Conservation (phyloP, 306 rosid species). For the Delonix regia region DNA sequence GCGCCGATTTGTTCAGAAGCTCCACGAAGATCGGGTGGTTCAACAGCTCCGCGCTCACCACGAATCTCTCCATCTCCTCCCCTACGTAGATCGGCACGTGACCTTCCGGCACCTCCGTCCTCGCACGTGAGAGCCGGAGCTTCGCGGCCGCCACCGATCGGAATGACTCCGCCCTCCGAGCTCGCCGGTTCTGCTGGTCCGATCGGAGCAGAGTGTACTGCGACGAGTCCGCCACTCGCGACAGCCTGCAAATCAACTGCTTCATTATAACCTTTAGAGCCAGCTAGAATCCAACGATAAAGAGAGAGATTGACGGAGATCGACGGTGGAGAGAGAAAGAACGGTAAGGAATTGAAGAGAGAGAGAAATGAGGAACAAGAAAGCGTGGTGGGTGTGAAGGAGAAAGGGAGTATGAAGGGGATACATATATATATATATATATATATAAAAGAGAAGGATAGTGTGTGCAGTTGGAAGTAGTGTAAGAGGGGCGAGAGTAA, state of each 20-base stretch:
- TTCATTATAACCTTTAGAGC: conserved; percentile 48
- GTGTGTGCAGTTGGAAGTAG: neutral
- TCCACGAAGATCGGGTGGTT: conserved; percentile 86
- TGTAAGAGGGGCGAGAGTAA: neutral
- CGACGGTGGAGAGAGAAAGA: neutral
- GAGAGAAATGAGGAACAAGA: neutral
- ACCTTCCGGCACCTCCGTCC: conserved; percentile 69
- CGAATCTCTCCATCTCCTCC: conserved; percentile 93
- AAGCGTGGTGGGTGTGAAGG: conserved; percentile 38
- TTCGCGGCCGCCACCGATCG: conserved; percentile 36
- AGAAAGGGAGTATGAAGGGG: neutral
- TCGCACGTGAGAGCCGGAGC: conserved; percentile 29
- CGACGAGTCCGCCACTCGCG: conserved; percentile 91
- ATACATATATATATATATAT: neutral
- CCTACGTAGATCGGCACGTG: conserved; percentile 96
- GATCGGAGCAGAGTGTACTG: conserved; percentile 75
- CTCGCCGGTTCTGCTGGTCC: conserved; percentile 33
- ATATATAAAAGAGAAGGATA: conserved; percentile 44
- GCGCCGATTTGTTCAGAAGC: conserved; percentile 84
- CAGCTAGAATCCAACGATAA: neutral
- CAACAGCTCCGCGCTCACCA: conserved; percentile 71
- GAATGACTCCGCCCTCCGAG: conserved; percentile 40
- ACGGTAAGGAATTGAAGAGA: too few species aligned
- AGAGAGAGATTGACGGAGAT: neutral
- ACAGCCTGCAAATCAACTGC: conserved; percentile 77